These are phyloP conservation scores for Fistulifera solaris DNA, from an alignment of 108 stramenopile genomes.

Conservation along the genomic window DNA sequence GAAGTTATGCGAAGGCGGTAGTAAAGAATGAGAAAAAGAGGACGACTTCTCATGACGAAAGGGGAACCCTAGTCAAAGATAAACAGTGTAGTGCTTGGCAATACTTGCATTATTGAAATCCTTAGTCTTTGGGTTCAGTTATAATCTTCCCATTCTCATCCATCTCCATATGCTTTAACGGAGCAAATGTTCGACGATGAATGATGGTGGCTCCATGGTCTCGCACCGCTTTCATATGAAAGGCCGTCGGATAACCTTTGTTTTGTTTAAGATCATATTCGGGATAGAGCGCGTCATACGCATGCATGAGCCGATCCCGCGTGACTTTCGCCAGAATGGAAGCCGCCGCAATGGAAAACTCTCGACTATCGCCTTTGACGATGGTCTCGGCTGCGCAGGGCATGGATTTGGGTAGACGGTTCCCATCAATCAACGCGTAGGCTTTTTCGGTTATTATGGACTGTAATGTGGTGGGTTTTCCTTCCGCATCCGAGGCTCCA, in stretches of 20 bases:
- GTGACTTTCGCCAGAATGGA: conserved; percentile 95
- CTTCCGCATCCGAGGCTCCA: conserved; percentile 4
- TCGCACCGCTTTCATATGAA: conserved; percentile 60
- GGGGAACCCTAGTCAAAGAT: no score
- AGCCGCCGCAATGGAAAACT: conserved; percentile 91
- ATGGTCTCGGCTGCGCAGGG: conserved; percentile 55
- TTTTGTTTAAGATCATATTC: conserved; percentile 72
- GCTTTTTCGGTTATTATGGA: conserved; percentile 5
- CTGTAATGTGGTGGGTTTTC: background rate
- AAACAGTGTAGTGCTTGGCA: no score
- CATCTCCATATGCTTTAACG: conserved; percentile 61
- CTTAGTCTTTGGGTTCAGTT: no score
- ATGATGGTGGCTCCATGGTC: conserved; percentile 75
- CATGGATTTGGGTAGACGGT: conserved; percentile 71
- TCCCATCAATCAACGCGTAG: conserved; percentile 83
- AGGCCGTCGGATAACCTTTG: conserved; percentile 94
- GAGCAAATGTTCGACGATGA: conserved; percentile 88
- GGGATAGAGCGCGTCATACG: conserved; percentile 83
- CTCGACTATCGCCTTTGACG: conserved; percentile 85
- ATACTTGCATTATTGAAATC: no score
- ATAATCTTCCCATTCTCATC: no score
- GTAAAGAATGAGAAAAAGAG: no score
- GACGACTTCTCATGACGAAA: no score
- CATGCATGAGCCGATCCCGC: conserved; percentile 91
- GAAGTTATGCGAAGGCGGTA: no score